Evolutionary conservation across 306 rosid species (phyloP), one percentile per base, ranked within the genome.

Genomic region (Castanea crenata): DNA sequence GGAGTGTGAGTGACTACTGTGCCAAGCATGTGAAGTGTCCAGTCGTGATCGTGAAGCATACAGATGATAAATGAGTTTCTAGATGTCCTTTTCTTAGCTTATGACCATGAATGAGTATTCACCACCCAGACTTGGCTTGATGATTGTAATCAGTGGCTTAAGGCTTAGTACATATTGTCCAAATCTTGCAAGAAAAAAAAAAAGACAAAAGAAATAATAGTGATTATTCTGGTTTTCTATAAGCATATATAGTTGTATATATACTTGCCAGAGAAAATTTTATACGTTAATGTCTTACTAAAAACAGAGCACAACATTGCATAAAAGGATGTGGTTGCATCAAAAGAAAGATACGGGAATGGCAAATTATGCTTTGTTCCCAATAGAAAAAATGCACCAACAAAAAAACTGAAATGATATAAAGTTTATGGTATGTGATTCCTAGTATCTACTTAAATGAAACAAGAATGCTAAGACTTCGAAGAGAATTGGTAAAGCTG

Each of bases 1-100:
- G 97, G 79, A 92, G 98, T 59, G 98, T 94, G 8, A 94, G 98
- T 71, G 94, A 90, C 68, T 71, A 92, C 81, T 90, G 98, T 56
- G 91, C 90, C 29, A 86, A 90, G 80, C 79, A 92, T 52, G 98
- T 86, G 9, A 83, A 83, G 51, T 94, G 98, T 74, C 96, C 98
- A 0, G 97, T 94, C 64, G 90, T 94, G 75, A 88, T 92, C 38
- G 96, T 94, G 46, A 94, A 89, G 83, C 88, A 82, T 4, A 90
- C 87, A 2, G 84, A 63, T 61, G 55, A 63, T 3, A 78, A 57
- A 20, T 75, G 62, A 62, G 29, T 46, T 58, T 25, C 20, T 56
- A 41, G 20, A 4, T 27, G 3, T 16, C 7, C 15, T 23, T 54
- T 51, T 59, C 72, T 61, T 32, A 67, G 20, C 35, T 67, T 34